phyloP scores from a whole-genome alignment of 768 basidiomycete species.

The Clitopilus hobsonii region DNA sequence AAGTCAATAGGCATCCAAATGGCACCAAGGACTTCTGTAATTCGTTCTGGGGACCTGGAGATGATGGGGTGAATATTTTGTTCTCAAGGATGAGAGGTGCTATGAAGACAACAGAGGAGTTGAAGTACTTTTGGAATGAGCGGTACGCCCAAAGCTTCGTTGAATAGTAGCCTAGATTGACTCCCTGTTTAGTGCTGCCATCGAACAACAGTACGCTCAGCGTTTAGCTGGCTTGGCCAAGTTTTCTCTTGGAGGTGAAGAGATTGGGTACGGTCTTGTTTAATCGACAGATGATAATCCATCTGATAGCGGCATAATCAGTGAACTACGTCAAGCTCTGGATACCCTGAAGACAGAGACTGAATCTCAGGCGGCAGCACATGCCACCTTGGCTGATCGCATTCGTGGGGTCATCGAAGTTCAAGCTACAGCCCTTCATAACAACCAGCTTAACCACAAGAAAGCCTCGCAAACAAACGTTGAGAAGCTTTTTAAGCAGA shows the following conservation, averaged over 20 bases:
- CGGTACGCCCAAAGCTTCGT: conserved; percentile 48
- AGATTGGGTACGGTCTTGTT: conserved; percentile 71
- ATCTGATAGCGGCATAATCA: conserved; percentile 20
- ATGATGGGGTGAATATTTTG: conserved; percentile 85
- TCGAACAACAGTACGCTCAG: conserved; percentile 94
- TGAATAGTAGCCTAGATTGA: neutral
- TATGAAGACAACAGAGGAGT: conserved; percentile 81
- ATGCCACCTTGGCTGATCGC: conserved; percentile 66
- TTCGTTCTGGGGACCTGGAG: conserved; percentile 88
- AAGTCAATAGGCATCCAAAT: neutral
- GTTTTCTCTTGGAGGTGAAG: conserved; percentile 73
- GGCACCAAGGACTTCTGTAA: conserved; percentile 78
- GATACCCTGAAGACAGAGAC: conserved; percentile 81
- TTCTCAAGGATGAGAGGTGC: conserved; percentile 86
- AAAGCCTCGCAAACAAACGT: conserved; percentile 65
- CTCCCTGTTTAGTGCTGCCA: conserved; percentile 52
- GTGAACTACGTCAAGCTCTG: conserved; percentile 76
- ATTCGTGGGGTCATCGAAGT: conserved; percentile 71
- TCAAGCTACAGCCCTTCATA: conserved; percentile 53
- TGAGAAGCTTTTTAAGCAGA: conserved; percentile 86
- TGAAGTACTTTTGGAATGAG: conserved; percentile 89
- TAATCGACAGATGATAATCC: neutral
- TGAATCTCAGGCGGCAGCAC: conserved; percentile 69
- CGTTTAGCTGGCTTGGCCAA: conserved; percentile 77
- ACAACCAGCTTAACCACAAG: conserved; percentile 65